Base-by-base conservation (phyloP, 768 basidiomycete genomes). In the Russula emetica region DNA sequence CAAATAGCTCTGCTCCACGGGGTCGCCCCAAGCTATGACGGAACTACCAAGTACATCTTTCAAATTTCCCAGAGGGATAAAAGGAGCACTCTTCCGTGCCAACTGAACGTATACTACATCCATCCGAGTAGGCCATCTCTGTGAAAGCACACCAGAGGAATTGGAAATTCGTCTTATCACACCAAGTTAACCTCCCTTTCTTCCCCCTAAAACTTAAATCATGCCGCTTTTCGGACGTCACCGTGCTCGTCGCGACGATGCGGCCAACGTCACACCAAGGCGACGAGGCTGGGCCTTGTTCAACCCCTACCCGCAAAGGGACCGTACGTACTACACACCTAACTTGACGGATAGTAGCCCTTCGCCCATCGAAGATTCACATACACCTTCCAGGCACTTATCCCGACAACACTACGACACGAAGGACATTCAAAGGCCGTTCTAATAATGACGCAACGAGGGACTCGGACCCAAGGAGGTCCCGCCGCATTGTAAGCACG, bases 401-500 rank as follows among this genome's bases (percentile, higher is more conserved):
- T 3, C 72, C 82, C 5, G 61, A 22, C 78, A 84, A 81, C 55
- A 82, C 81, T 22, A 47, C 22, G 42, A 44, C 22, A 24, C 45
- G 6, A 40, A 40, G 38, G 8, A 80, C 79, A 5, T 74, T 69
- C 11, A 52, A 70, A n/a, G 79, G 80, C 4, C 75, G 81, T n/a
- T n/a, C n/a, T 14, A 76, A 75, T 67, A 76, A 77, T 62, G 81
- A 81, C 5, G 80, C 81, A 69, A 73, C 38, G 38, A 40, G 1
- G 13, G 6, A n/a, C n/a, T n/a, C n/a, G n/a, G n/a, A 40, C 16
- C 38, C 38, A 16, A 40, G 72, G 24, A 78, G 82, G 69, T 75
- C 81, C 20, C 73, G 71, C 38, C 57, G 68, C 30, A 83, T 82
- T 81, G 82, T 82, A 60, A 69, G 76, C 70, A 26, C 28, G 24